Base-by-base conservation (phyloP, 2,329 filamentous ascomycete species). In the Tolypocladium sp. region DNA sequence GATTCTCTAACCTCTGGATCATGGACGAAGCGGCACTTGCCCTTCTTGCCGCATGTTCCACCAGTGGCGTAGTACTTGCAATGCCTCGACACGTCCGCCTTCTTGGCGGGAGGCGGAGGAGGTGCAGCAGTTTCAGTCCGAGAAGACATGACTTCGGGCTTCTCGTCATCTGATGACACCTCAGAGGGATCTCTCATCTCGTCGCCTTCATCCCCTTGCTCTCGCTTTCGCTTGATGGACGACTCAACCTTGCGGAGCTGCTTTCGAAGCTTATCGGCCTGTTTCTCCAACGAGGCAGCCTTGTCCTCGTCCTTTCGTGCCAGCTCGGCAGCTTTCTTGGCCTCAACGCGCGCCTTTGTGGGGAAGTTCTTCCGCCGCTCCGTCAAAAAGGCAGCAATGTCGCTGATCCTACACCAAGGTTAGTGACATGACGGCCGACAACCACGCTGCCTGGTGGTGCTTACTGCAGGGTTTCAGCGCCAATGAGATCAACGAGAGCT, bases 341-440 rank as follows among this genome's bases (percentile, higher is more conserved):
- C 84, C 61, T 84, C 81, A 62, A 86, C 77, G 58, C 90, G 86
- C 60, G 84, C 84, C 70, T 85, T 84, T 2, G 92, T 97, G 2
- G 93, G 93, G 70, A 84, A 97, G 57, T 88, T 87, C 64, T 85
- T 88, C 69, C 82, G 88, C 60, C 93, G 85, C 71, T 96, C 91
- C 56, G 85, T 85, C 63, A 95, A 84, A 85, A 91, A 97, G 8
- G 85, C 83, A 30, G 85, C 82, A 58, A 97, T 80, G 68, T 97
- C 92, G 60, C 83, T 83, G 20, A 83, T 77, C 59, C 81, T 85
- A 58, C 37, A 38, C 41, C n/a, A 55, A 46, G 13, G 22, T n/a
- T 8, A 59, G 46, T 57, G 35, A 57, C 17, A n/a, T 27, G n/a
- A 13, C 12, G 22, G 30, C 20, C 30, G 12, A 6, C 15, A 12